Percentiles rank a stretch among this genome's conserved stretches.
phyloP scores from a whole-genome alignment of 306 rosid species.

The Corylus avellana region DNA sequence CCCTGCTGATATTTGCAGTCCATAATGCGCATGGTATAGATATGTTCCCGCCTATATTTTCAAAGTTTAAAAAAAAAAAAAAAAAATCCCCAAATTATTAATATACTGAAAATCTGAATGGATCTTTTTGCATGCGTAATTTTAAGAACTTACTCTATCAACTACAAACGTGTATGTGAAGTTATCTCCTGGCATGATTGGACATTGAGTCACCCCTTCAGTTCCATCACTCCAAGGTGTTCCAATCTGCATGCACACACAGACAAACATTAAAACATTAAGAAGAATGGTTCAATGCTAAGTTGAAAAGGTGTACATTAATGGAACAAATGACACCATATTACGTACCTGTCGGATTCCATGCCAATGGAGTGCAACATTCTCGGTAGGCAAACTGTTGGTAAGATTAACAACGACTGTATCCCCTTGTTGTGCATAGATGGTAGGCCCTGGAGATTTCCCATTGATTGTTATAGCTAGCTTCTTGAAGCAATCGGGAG shows the following conservation, averaged over 20 bases:
- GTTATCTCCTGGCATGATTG: conserved; percentile 54
- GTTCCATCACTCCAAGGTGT: conserved; percentile 68
- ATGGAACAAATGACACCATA: too few species aligned
- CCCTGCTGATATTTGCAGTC: conserved; percentile 58
- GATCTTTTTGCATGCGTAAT: too few species aligned
- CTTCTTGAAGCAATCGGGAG: conserved; percentile 3
- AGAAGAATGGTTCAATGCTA: too few species aligned
- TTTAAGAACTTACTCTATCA: conserved; percentile 40
- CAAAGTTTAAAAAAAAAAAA: neutral
- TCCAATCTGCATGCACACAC: conserved; percentile 33
- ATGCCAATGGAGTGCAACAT: conserved; percentile 60
- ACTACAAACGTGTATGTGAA: conserved; percentile 53
- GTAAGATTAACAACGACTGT: conserved; percentile 46
- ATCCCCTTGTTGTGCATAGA: conserved; percentile 53
- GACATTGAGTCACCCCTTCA: conserved; percentile 57
- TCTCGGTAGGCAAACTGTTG: conserved; percentile 46
- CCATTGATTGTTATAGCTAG: conserved; percentile 47
- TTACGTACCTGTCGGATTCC: conserved; percentile 52
- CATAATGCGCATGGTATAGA: conserved; percentile 61
- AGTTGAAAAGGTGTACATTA: neutral
- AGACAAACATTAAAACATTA: neutral
- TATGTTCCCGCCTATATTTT: conserved; percentile 49
- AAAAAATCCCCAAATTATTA: neutral
- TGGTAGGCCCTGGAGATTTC: conserved; percentile 53
- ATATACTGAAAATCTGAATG: too few species aligned